Evolutionary conservation across 768 basidiomycete species (phyloP).

Genomic region (Lactarius hatsudake): DNA sequence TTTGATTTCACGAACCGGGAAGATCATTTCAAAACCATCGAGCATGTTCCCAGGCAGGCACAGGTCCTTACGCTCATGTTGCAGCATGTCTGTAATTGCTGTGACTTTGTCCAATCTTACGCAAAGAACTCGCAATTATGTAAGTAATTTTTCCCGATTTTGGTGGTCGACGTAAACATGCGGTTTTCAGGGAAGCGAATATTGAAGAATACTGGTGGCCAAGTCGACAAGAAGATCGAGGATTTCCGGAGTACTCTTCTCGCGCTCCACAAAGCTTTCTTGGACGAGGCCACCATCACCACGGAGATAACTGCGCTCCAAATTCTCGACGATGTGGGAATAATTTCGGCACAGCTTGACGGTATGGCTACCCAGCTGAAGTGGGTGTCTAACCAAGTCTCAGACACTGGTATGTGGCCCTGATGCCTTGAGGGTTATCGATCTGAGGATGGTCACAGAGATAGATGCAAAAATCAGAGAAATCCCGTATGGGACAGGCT

Average conservation of each 20-base stretch:
- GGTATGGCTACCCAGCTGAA: background rate
- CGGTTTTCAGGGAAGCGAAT: background rate
- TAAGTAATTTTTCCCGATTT: background rate
- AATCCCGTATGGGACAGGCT: background rate
- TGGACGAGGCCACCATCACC: background rate
- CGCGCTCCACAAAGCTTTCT: background rate
- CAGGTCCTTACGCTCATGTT: background rate
- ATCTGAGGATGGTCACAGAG: background rate
- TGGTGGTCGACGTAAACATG: background rate
- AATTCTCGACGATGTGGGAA: background rate
- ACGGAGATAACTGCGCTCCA: background rate
- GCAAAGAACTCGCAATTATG: background rate
- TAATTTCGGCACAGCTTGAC: background rate
- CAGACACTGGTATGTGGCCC: background rate
- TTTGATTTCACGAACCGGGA: background rate
- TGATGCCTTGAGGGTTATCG: background rate
- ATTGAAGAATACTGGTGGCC: background rate
- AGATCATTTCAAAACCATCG: background rate
- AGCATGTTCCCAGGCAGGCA: background rate
- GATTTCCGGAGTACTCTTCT: background rate
- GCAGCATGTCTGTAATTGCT: background rate
- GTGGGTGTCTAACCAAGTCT: background rate
- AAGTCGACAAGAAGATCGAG: background rate
- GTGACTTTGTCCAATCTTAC: background rate
- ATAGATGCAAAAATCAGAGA: background rate